phyloP scores from a whole-genome alignment of 2,329 filamentous ascomycete genomes.

The Arthrobotrys entomopaga region DNA sequence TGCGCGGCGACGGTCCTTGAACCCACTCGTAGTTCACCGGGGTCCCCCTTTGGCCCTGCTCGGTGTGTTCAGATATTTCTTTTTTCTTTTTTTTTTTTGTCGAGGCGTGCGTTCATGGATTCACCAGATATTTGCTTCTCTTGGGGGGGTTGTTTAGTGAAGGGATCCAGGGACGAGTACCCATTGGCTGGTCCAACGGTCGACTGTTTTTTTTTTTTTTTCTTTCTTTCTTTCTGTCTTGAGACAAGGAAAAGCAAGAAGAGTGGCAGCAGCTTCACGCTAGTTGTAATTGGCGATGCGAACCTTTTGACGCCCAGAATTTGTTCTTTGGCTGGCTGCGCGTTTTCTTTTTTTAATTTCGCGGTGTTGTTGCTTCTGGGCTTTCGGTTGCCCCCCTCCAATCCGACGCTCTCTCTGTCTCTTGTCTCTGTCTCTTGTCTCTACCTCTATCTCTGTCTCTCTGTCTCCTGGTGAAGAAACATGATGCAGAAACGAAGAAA shows the following conservation, averaged over 20 bases:
- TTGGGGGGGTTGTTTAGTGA: slow-evolving; percentile 12
- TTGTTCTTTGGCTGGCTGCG: slow-evolving; percentile 20
- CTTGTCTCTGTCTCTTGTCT: slow-evolving; percentile 11
- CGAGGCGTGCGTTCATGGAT: slow-evolving; percentile 25
- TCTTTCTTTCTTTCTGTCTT: slow-evolving; percentile 19
- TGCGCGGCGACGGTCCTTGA: slow-evolving; percentile 49
- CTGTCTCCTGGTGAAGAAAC: slow-evolving; percentile 13
- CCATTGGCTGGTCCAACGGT: slow-evolving; percentile 55
- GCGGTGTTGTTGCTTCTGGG: slow-evolving; percentile 40
- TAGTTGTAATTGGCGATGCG: slow-evolving; percentile 13
- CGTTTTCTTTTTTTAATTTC: slow-evolving; percentile 32
- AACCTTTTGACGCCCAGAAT: slow-evolving; percentile 8
- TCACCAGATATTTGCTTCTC: slow-evolving; percentile 45
- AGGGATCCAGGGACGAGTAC: slow-evolving; percentile 44
- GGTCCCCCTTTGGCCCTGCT: slow-evolving; percentile 38
- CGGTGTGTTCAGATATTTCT: slow-evolving; percentile 37
- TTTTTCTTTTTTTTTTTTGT: slow-evolving; percentile 53
- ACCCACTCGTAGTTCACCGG: slow-evolving; percentile 39
- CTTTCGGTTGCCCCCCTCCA: slow-evolving; percentile 11
- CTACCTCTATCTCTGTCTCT: too few species aligned
- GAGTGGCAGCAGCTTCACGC: slow-evolving; percentile 45
- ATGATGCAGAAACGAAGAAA: slow-evolving; percentile 31
- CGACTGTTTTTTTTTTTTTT: slow-evolving; percentile 20
- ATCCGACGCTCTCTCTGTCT: slow-evolving; percentile 7
- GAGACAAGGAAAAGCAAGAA: slow-evolving; percentile 37